phyloP scores from a whole-genome alignment of 192 early-diverging fungal genomes.

The Thamnidium elegans region DNA sequence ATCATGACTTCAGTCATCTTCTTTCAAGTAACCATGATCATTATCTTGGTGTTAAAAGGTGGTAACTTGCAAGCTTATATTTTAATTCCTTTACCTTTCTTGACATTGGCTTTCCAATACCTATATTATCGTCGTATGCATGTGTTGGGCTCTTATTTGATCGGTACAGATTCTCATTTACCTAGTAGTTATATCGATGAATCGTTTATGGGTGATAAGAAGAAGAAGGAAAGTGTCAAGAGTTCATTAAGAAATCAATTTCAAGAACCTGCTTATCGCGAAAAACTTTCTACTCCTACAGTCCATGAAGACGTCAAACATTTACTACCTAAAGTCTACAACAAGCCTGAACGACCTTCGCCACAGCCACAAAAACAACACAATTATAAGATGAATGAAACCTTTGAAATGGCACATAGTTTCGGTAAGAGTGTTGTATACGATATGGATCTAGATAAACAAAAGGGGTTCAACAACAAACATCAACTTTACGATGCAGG shows the following conservation, averaged over 20 bases:
- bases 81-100: slow-evolving; percentile 61
- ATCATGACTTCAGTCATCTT: slow-evolving; percentile 59
- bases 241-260: slow-evolving; percentile 52
- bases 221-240: neutral
- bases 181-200: slow-evolving; percentile 49
- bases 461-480: neutral
- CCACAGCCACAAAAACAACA: neutral
- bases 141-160: slow-evolving; percentile 10
- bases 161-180: slow-evolving; percentile 32
- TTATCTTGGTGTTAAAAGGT: slow-evolving; percentile 52
- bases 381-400: neutral
- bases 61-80: slow-evolving; percentile 44
- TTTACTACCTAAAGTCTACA: slow-evolving; percentile 59
- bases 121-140: slow-evolving; percentile 42
- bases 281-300: slow-evolving; percentile 59
- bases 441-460: slow-evolving; percentile 12
- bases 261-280: slow-evolving; percentile 58
- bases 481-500: slow-evolving; percentile 11
- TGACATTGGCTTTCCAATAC: slow-evolving; percentile 54
- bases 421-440: slow-evolving; percentile 2
- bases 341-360: slow-evolving; percentile 17
- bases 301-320: slow-evolving; percentile 67
- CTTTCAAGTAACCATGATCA: slow-evolving; percentile 67
- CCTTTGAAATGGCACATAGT: slow-evolving; percentile 3
- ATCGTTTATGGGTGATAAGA: slow-evolving; percentile 4